Conservation (phyloP, 371 early-diverging fungal genomes). For the Actinomortierella wolfii region DNA sequence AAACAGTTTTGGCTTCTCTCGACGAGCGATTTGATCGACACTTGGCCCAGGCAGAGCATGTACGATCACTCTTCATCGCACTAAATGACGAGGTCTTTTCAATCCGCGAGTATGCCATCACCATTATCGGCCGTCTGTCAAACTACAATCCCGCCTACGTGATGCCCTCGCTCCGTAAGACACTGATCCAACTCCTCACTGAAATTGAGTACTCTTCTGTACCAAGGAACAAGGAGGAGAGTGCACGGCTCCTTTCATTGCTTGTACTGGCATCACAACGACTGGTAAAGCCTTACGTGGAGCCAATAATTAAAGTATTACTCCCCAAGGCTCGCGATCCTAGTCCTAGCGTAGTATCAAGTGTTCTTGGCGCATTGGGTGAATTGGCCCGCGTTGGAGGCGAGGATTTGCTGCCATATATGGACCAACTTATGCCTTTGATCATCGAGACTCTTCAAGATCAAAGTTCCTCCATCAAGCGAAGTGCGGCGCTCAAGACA, state of each 20-base stretch:
- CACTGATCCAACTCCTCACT: conserved; percentile 87
- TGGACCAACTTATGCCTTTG: conserved; percentile 82
- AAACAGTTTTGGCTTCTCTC: conserved; percentile 79
- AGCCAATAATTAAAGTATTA: conserved; percentile 84
- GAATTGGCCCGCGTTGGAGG: conserved; percentile 88
- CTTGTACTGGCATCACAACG: conserved; percentile 80
- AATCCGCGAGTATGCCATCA: conserved; percentile 85
- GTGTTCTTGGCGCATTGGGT: conserved; percentile 86
- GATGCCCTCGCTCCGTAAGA: conserved; percentile 88
- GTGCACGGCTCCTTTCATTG: conserved; percentile 79
- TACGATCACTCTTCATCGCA: conserved; percentile 87
- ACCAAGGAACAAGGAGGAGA: conserved; percentile 89
- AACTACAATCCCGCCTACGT: conserved; percentile 92
- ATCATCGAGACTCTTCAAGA: conserved; percentile 93
- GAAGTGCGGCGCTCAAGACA: conserved; percentile 88
- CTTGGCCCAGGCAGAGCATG: conserved; percentile 89
- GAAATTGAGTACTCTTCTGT: conserved; percentile 90
- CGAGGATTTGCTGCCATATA: conserved; percentile 81
- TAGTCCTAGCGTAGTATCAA: conserved; percentile 81
- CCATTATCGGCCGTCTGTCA: conserved; percentile 87
- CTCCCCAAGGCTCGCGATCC: conserved; percentile 84
- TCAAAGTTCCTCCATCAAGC: conserved; percentile 83
- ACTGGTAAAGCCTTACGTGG: conserved; percentile 91
- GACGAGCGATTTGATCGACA: conserved; percentile 89
- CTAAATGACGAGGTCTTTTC: conserved; percentile 92